Evolutionary conservation across 2,329 filamentous ascomycete species (phyloP).

Genomic region (Lojkania enalia): DNA sequence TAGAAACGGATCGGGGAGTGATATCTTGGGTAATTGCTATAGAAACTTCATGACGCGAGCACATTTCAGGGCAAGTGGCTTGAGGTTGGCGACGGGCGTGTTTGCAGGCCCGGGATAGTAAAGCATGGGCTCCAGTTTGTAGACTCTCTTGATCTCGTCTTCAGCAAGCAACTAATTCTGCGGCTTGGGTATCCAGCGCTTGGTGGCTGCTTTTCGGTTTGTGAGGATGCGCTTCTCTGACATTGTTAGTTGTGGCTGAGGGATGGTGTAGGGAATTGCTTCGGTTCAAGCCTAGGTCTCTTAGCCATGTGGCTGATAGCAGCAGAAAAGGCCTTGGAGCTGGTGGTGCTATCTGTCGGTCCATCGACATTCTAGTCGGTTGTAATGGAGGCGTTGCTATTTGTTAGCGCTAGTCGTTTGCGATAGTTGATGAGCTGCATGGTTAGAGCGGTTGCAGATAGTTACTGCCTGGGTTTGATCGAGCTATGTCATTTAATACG

Average conservation of each 20-base stretch:
- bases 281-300: background rate
- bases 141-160: constrained; percentile 23
- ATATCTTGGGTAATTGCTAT: constrained; percentile 17
- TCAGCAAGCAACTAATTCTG: constrained; percentile 15
- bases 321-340: too few species aligned
- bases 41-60: constrained; percentile 19
- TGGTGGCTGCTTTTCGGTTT: constrained; percentile 19
- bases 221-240: constrained; percentile 14
- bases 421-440: background rate
- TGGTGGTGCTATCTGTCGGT: too few species aligned
- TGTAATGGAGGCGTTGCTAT: background rate
- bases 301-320: too few species aligned
- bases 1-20: background rate
- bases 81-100: constrained; percentile 11
- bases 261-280: background rate
- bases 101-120: constrained; percentile 20
- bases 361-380: background rate
- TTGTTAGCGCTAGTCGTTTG: background rate
- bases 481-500: too few species aligned
- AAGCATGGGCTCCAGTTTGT: constrained; percentile 27
- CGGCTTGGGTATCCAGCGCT: constrained; percentile 23
- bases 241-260: background rate
- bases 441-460: background rate
- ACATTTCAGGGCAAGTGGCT: constrained; percentile 22
- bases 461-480: too few species aligned